Base-by-base conservation (phyloP, 2,329 filamentous ascomycete species). In the Delphinella strobiligena region DNA sequence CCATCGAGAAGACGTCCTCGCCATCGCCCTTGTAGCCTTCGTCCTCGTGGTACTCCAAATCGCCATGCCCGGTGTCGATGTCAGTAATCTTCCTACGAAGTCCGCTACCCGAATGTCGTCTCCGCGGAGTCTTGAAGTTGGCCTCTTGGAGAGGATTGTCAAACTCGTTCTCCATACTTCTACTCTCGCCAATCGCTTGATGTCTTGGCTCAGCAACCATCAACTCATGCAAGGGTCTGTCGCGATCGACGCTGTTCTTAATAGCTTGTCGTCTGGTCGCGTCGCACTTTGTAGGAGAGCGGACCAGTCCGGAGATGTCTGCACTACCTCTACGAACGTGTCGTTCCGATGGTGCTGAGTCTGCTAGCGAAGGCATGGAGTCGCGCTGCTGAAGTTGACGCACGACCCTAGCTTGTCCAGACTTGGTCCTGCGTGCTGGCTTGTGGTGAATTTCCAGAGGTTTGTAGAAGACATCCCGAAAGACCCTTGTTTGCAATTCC, bases 11-110 rank as follows among this genome's bases (percentile, higher is more conserved):
- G 5, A 80, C 75, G 24, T 74, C 71, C 48, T 84, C 80, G 45
- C 80, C 81, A 59, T 89, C 87, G 2, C 77, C 83, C 31, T 78
- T 78, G 53, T 93, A 89, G 16, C 88, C 86, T 19, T 89, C 85
- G 50, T 93, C 84, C 53, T 93, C 87, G 51, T 82, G 88, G 50
- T 88, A 94, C 56, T 93, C 80, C n/a, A 95, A 68, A 46, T 83
- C 74, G n/a, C 85, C 82, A 38, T 81, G 70, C 8, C 74, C 69
- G 17, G 54, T 61, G 34, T 72, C 68, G 5, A 93, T 80, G 46
- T 86, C 82, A 41, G 74, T 67, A 7, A 63, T 60, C 17, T 84
- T 81, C 52, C 82, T 80, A 43, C 83, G 77, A 18, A 95, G 70
- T 4, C 86, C 87, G 47, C 85, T 85, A 36, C 87, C 88, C 4